These are phyloP conservation scores for Polysphondylium violaceum DNA, from an alignment of 78 protist species.

Conservation along the genomic window DNA sequence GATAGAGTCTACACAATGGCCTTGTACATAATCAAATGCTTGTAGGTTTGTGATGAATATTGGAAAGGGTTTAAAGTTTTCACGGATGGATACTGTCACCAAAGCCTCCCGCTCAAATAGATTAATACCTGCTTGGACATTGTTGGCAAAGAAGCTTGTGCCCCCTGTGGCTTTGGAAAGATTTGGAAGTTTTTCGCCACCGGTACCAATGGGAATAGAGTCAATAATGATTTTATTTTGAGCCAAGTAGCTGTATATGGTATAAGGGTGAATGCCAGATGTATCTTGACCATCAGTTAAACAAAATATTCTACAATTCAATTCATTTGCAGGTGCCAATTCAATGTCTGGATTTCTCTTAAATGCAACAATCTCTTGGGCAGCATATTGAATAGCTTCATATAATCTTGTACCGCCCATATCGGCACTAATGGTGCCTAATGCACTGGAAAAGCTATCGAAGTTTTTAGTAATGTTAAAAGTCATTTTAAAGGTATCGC, in stretches of 20 bases:
- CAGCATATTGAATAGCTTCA: constrained; percentile 48
- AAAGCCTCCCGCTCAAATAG: constrained; percentile 63
- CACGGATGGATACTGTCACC: background rate
- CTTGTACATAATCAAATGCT: background rate
- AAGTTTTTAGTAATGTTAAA: constrained; percentile 23
- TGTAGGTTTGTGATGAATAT: background rate
- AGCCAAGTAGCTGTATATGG: background rate
- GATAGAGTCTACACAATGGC: background rate
- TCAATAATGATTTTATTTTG: constrained; percentile 15
- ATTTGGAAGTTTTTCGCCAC: background rate
- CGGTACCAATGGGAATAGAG: constrained; percentile 32
- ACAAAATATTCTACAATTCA: constrained; percentile 5
- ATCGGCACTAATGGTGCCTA: constrained; percentile 29
- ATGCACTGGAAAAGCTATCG: constrained; percentile 44
- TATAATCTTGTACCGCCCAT: constrained; percentile 20
- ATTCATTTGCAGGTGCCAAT: background rate
- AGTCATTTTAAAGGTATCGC: background rate
- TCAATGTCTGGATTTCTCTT: background rate
- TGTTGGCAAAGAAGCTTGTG: background rate
- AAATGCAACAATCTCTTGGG: background rate
- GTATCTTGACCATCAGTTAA: constrained; percentile 66
- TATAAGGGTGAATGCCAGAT: background rate
- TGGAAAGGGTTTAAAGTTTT: constrained; percentile 8
- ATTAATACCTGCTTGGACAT: background rate
- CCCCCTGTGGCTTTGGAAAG: constrained; percentile 53